phyloP scores from a whole-genome alignment of 805 yeast species.

The Yarrowia divulgata region DNA sequence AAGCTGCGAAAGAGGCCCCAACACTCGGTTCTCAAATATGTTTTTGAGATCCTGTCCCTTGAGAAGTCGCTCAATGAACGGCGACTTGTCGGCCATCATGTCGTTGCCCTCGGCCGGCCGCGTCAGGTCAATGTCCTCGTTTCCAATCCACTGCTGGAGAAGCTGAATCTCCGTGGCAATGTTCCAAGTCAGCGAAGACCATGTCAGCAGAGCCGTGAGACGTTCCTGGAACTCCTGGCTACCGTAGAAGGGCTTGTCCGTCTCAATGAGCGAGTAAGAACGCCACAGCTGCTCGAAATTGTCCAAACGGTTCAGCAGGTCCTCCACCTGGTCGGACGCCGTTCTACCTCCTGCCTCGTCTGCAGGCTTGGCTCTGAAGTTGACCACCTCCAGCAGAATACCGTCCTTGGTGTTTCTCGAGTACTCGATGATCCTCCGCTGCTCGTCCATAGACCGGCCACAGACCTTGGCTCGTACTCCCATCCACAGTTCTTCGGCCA shows the following conservation, averaged over 20 bases:
- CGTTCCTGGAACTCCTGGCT: slow-evolving; percentile 68
- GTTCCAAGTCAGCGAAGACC: slow-evolving; percentile 78
- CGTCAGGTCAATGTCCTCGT: slow-evolving; percentile 73
- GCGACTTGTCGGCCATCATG: slow-evolving; percentile 65
- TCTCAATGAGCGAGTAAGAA: slow-evolving; percentile 69
- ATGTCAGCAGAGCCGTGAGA: slow-evolving; percentile 79
- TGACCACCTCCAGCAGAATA: slow-evolving; percentile 57
- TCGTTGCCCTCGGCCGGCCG: slow-evolving; percentile 49
- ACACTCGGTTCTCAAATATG: slow-evolving; percentile 74
- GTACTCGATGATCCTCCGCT: slow-evolving; percentile 69
- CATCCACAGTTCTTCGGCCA: slow-evolving; percentile 78
- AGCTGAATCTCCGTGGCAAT: slow-evolving; percentile 67
- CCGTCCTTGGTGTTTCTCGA: slow-evolving; percentile 76
- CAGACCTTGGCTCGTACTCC: slow-evolving; percentile 83
- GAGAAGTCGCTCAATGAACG: slow-evolving; percentile 82
- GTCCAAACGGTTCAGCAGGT: slow-evolving; percentile 66
- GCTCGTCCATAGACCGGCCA: slow-evolving; percentile 82
- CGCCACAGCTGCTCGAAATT: slow-evolving; percentile 80
- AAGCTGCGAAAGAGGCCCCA: slow-evolving; percentile 78
- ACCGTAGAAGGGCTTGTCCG: slow-evolving; percentile 75
- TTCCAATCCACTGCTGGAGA: slow-evolving; percentile 82
- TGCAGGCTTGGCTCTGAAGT: slow-evolving; percentile 30
- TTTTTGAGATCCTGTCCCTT: slow-evolving; percentile 60
- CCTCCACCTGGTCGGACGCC: slow-evolving; percentile 61
- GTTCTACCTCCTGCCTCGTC: slow-evolving; percentile 46